Percentiles rank a stretch among this genome's conserved stretches.
Evolutionary conservation across 495 filamentous ascomycete species (phyloP).

Genomic region (Pseudotulostoma volvatum): DNA sequence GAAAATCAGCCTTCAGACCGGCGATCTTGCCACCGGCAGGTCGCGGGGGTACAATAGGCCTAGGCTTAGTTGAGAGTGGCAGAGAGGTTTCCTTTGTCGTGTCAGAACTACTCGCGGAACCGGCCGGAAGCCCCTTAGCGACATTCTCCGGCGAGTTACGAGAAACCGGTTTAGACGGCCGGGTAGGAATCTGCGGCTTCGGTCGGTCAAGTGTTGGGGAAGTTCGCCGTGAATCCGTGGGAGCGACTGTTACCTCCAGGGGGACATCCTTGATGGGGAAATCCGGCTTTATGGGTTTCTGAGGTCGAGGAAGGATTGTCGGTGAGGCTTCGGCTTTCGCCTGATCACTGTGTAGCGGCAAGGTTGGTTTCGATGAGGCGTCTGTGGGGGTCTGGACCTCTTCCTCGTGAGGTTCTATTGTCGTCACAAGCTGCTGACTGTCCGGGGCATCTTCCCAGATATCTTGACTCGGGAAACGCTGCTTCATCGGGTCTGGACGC

Average conservation of each 20-base stretch:
- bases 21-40: slow-evolving; percentile 74
- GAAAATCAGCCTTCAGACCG: slow-evolving; percentile 74
- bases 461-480: slow-evolving; percentile 83
- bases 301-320: background rate
- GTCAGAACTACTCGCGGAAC: slow-evolving; percentile 17
- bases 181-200: slow-evolving; percentile 64
- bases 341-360: slow-evolving; percentile 29
- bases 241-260: slow-evolving; percentile 7
- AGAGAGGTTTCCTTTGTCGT: slow-evolving; percentile 15
- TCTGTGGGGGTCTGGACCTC: slow-evolving; percentile 25
- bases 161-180: slow-evolving; percentile 42
- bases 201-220: slow-evolving; percentile 43
- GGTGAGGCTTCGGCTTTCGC: background rate
- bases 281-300: slow-evolving; percentile 8
- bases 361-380: slow-evolving; percentile 22
- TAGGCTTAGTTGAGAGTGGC: slow-evolving; percentile 38
- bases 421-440: slow-evolving; percentile 63
- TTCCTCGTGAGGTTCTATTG: slow-evolving; percentile 46
- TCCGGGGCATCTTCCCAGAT: slow-evolving; percentile 95
- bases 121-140: slow-evolving; percentile 16
- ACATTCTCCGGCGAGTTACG: slow-evolving; percentile 20
- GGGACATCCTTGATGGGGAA: slow-evolving; percentile 10
- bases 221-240: slow-evolving; percentile 29
- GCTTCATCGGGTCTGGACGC: slow-evolving; percentile 37
- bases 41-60: slow-evolving; percentile 66